Evolutionary conservation across 257 asterid species (phyloP).

Genomic region (Ajuga chamaepitys): DNA sequence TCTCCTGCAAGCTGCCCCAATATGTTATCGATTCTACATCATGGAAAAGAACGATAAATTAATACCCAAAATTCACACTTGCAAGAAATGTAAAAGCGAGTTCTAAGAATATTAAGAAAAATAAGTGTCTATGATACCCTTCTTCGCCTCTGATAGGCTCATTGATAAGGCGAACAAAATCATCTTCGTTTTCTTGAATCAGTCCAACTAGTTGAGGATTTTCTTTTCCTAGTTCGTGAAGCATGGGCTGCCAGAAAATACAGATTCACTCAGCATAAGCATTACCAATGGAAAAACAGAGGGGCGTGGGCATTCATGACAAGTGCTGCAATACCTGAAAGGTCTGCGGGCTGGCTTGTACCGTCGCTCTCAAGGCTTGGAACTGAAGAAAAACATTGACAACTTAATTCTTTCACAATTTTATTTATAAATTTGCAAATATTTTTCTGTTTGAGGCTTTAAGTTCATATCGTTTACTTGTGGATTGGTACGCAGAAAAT

Average conservation of each 20-base stretch:
- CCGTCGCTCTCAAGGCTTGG: constrained; percentile 76
- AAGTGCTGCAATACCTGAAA: constrained; percentile 30
- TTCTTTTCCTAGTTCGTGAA: constrained; percentile 83
- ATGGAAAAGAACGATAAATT: background rate
- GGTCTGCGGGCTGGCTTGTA: constrained; percentile 86
- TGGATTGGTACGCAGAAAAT: constrained; percentile 68
- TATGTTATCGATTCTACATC: constrained; percentile 28
- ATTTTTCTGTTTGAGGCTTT: background rate
- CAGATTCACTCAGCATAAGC: constrained; percentile 7
- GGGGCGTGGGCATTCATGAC: background rate
- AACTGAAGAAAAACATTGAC: constrained; percentile 37
- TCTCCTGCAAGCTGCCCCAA: constrained; percentile 57
- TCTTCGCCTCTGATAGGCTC: constrained; percentile 87
- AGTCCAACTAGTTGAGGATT: constrained; percentile 67
- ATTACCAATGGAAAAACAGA: background rate
- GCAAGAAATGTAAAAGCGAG: background rate
- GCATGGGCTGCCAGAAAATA: constrained; percentile 64
- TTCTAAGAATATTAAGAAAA: background rate
- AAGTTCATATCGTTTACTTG: constrained; percentile 37
- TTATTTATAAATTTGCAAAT: background rate
- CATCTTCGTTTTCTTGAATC: constrained; percentile 82
- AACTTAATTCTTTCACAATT: background rate
- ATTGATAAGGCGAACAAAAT: constrained; percentile 76
- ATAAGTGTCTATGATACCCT: constrained; percentile 38
- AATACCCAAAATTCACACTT: background rate